These are phyloP conservation scores for Podospora pseudoanserina DNA, from an alignment of 495 filamentous ascomycete species.

Conservation along the genomic window DNA sequence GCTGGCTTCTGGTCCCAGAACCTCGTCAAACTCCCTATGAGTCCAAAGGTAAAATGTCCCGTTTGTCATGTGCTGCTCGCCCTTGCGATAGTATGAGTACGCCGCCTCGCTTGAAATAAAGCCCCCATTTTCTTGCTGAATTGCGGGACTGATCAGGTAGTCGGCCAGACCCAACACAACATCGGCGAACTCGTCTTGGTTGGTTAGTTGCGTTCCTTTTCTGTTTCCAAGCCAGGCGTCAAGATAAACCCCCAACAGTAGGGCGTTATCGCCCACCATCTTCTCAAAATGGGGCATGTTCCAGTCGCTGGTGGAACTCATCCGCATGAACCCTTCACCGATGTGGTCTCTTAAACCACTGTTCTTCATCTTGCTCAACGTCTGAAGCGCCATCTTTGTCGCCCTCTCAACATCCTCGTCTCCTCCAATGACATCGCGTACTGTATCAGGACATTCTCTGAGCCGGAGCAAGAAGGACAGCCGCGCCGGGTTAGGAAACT, in stretches of 20 bases:
- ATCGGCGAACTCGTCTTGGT: conserved; percentile 62
- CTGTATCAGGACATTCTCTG: conserved; percentile 63
- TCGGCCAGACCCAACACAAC: conserved; percentile 78
- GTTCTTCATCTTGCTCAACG: conserved; percentile 74
- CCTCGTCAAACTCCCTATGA: conserved; percentile 74
- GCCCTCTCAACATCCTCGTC: conserved; percentile 72
- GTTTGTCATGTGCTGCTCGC: conserved; percentile 82
- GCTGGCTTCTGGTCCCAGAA: conserved; percentile 61
- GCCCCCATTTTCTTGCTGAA: conserved; percentile 65
- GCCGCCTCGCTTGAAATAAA: conserved; percentile 92
- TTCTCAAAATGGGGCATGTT: conserved; percentile 95
- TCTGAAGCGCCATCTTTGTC: conserved; percentile 74
- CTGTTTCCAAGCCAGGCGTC: conserved; percentile 75
- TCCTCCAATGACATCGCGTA: conserved; percentile 76
- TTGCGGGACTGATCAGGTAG: conserved; percentile 69
- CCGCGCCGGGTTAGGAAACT: conserved; percentile 88
- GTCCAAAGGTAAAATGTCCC: conserved; percentile 98
- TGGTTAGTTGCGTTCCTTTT: conserved; percentile 37
- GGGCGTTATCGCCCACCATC: conserved; percentile 94
- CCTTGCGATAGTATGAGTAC: conserved; percentile 71
- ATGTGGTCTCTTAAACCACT: conserved; percentile 92
- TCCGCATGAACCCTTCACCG: conserved; percentile 81
- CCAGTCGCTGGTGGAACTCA: conserved; percentile 90
- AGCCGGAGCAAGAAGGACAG: conserved; percentile 79
- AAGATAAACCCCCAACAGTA: conserved; percentile 80